Base-by-base conservation (phyloP, 2,329 filamentous ascomycete species). In the Cladophialophora chaetospira region DNA sequence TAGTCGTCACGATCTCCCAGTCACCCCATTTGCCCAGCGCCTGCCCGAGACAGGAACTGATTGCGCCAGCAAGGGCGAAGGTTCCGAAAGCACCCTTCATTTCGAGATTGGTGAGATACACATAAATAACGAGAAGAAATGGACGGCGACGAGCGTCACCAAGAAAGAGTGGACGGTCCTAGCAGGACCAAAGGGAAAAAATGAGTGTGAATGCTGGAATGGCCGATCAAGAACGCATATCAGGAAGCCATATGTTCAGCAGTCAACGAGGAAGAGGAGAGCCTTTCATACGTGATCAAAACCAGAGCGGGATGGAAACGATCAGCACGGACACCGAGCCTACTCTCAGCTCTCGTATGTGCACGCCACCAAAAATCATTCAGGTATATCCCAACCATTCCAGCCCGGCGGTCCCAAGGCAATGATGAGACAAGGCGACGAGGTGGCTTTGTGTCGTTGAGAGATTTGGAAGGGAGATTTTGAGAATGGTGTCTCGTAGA, bases 71-170 rank as follows among this genome's bases (percentile, higher is more conserved):
- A n/a, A 40, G 4, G 35, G 23, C 35, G 21, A 28, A 5, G 15
- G 21, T 2, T 23, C 17, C 28, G 3, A 25, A 40, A 13, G 28
- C 5, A 8, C n/a, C 26, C 35, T 25, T 50, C 47, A 50, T 50
- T 15, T 21, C 23, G 8, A 26, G 26, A 29, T 5, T 21, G 10
- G 15, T 11, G 8, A 26, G n/a, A 21, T 13, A 23, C 10, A 6
- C 5, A 31, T 15, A n/a, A 17, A 15, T 23, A 17, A 29, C 13
- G 2, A 26, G 40, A 50, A 42, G 2, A 35, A 50, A 29, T 42
- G 47, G 47, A 50, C 47, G 35, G 47, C 33, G 35, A 50, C 35
- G 17, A 42, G 13, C 29, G 35, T 50, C 47, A 29, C 33, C 47
- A 44, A 38, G 10, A 50, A 38, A 8, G 21, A 50, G 13, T 29